Evolutionary conservation across 495 filamentous ascomycete species (phyloP), one percentile per base, ranked within the genome.

Genomic region (Daldinia loculata): DNA sequence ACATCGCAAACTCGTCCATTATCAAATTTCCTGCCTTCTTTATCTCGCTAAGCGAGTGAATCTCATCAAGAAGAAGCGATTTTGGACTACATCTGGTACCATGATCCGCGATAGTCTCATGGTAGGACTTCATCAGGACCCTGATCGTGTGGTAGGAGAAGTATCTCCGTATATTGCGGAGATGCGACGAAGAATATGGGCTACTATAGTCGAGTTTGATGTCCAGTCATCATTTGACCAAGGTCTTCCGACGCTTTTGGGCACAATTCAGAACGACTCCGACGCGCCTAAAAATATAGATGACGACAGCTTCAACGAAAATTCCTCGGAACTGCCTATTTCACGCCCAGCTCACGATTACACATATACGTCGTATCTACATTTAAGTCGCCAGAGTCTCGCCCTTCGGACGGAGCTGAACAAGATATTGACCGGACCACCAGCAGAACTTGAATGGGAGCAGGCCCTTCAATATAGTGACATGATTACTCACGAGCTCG

Each of bases 391-490:
- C 26, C 70, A 69, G 7, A 80, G 78, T 38, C 74, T 76, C 6
- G 43, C 58, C 3, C 67, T 76, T 29, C 74, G 78, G 19, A 71
- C 79, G 11, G 78, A 79, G 38, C 43, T 80, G 5, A 78, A 56
- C 24, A 73, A 76, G 36, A 36, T 78, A 52, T 56, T 77, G 15
- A 75, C 75, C 14, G 77, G 77, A 3, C 59, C 68, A n/a, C 69
- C 69, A 11, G 39, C 60, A 30, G 69, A 72, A 17, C 53, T 75
- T 2, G 71, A 68, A 51, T 76, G 72, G 70, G 78, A 78, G n/a
- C 75, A 79, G 8, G 77, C 75, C 15, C 74, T 78, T 61, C 78
- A 73, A 30, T 80, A 78, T 51, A 76, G 74, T n/a, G 75, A 78
- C 14, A 61, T 78, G 64, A 68, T 80, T 55, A 79, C 69, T 9